Evolutionary conservation across 495 filamentous ascomycete species (phyloP), one percentile per base, ranked within the genome.

Genomic region (Penicillium paradoxum): DNA sequence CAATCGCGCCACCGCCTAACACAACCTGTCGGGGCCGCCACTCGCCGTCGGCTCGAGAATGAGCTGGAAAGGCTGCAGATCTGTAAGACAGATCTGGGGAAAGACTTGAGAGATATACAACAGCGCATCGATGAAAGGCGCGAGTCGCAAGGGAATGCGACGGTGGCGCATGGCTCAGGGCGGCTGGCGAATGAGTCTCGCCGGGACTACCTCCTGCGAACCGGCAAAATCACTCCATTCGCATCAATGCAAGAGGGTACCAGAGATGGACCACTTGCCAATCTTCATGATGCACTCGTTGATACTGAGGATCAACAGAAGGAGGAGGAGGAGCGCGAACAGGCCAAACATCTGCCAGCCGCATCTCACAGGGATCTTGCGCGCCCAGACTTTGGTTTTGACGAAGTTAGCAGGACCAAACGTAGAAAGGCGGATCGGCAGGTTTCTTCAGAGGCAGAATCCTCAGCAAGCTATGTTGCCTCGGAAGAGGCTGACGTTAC

Each of bases 221-320:
- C 92, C 0, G 93, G 93, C 46, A 96, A 97, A 68, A 98, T 98
- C 58, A 98, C 93, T 0, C 93, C 93, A 0, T 97, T 98, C 53
- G 86, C 91, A 2, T 84, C 83, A 45, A 78, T 91, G 59, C 76
- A 78, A 38, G 76, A 75, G 27, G 72, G 75, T 19, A 67, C 72
- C 17, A 72, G 74, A 13, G 74, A 75, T 34, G 82, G 79, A 1
- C 72, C 79, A 6, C 73, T 81, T 33, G 79, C 83, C 15, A 83
- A 81, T 44, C 74, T 93, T 6, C 80, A 83, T 18, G 79, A 88
- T 66, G 88, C 83, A 7, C 78, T 95, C 39, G 72, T 89, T 13
- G 87, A 90, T 51, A 88, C 88, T 0, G 90, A 91, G 57, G 83
- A 86, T 49, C 74, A 82, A 41, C 60, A 82, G 4, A 76, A 80